Base-by-base conservation (phyloP, 176 grass and related monocot genomes). In the Ensete glaucum region DNA sequence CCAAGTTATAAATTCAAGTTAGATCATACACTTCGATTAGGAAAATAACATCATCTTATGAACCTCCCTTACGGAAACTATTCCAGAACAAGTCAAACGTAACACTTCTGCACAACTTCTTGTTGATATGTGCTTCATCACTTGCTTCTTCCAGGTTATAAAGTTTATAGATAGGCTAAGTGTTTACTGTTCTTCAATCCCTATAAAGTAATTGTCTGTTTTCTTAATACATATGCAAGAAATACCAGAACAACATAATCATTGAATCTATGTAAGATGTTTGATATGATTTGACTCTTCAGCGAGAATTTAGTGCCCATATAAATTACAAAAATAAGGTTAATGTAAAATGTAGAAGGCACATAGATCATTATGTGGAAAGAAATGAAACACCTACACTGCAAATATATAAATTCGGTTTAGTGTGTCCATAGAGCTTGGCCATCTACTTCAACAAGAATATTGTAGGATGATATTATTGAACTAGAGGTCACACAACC, bases 391-490 rank as follows among this genome's bases (percentile, higher is more conserved):
- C 19, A 11, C 13, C 19, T 21, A 10, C 25, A 63, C 19, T 27
- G 9, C 26, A 12, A 10, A 65, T 65, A 65, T 65, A 5, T 65
- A 23, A 21, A 65, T 9, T 64, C 22, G 19, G 16, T 62, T 62
- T 62, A 9, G 17, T 62, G 58, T 62, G 62, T 65, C 24, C 11
- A 65, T 43, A 24, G 11, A 65, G n/a, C 11, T 65, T 26, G 10
- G 26, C 9, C 63, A 65, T 43, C 63, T 26, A 13, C 23, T 29
- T 65, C 24, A 65, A 23, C 58, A 49, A 69, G 14, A 1, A 59
- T 69, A 74, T 49, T 69, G 34, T 43, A 43, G 34, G 34, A 64
- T 9, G 54, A 53, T 12, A 77, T 64, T 21, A 85, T 54, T 68
- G 50, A 34, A 75, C 48, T 68, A 52, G 67, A 70, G 19, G 9